A percentile compares a stretch with the other conserved stretches of the same genome.
These are phyloP conservation scores for Agroathelia rolfsii DNA, from an alignment of 1,284 basidiomycete species.

Conservation along the genomic window DNA sequence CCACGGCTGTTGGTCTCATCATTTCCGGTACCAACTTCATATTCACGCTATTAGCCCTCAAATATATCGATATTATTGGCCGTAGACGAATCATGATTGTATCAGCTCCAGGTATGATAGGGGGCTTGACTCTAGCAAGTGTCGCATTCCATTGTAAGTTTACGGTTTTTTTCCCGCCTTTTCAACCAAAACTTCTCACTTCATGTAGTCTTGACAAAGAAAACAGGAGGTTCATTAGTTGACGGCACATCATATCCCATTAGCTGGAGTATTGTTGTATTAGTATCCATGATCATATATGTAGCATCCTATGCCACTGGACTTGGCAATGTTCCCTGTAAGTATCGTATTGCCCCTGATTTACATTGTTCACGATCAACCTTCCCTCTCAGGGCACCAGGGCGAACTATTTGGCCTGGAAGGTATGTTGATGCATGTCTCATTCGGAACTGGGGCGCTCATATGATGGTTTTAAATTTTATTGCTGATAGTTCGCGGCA, in stretches of 20 bases:
- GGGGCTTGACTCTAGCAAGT: slow-evolving; percentile 62
- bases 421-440: slow-evolving; percentile 26
- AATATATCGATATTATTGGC: slow-evolving; percentile 75
- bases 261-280: slow-evolving; percentile 59
- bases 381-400: slow-evolving; percentile 86
- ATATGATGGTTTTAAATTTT: no score
- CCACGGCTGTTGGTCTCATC: slow-evolving; percentile 71
- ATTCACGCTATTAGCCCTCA: slow-evolving; percentile 74
- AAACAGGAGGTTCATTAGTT: slow-evolving; percentile 58
- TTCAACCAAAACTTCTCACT: not conserved
- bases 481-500: slow-evolving; percentile 50
- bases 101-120: slow-evolving; percentile 70
- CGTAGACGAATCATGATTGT: slow-evolving; percentile 68
- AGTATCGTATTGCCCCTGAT: not conserved
- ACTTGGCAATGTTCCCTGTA: slow-evolving; percentile 32
- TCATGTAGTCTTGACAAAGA: slow-evolving; percentile 50
- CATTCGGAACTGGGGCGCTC: no score
- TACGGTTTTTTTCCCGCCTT: not conserved
- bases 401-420: slow-evolving; percentile 75
- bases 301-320: slow-evolving; percentile 78
- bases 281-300: slow-evolving; percentile 73
- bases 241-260: slow-evolving; percentile 55
- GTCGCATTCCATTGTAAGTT: slow-evolving; percentile 68
- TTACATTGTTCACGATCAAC: slow-evolving; percentile 34
- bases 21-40: slow-evolving; percentile 74